These are phyloP conservation scores for Zalaria sp. DNA, from an alignment of 2,329 filamentous ascomycete genomes.

Conservation along the genomic window DNA sequence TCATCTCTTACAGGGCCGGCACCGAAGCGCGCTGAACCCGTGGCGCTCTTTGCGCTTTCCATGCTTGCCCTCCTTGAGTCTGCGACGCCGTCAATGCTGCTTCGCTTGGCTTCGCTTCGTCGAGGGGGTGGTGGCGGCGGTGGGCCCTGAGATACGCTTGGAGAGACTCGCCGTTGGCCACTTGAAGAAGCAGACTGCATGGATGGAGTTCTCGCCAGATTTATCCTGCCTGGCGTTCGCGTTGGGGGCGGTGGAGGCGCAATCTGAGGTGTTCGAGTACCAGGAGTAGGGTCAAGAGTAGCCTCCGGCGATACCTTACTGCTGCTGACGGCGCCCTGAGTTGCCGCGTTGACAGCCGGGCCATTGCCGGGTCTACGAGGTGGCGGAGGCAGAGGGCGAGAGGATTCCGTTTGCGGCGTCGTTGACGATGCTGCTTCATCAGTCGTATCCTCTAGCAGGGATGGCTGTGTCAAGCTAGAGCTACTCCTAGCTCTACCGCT, in stretches of 20 bases:
- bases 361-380: not conserved
- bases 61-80: not conserved
- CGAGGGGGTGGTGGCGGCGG: conserved; percentile 5
- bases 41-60: not conserved
- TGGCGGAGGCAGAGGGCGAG: not conserved
- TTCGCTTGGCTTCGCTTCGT: conserved; percentile 3
- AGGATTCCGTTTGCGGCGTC: not conserved
- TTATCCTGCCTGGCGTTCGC: not conserved
- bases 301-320: not conserved
- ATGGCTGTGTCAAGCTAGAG: conserved; percentile 11
- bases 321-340: not conserved
- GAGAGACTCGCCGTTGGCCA: not conserved
- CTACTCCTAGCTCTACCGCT: conserved; percentile 11
- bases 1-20: not conserved
- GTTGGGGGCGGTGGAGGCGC: conserved; percentile 4
- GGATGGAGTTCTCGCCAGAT: conserved; percentile 3
- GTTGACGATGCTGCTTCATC: not conserved
- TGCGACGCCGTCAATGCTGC: conserved; percentile 3
- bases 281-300: too few relatives aligned
- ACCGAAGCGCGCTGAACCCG: not conserved
- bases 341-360: not conserved
- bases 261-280: not conserved
- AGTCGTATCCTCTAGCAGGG: conserved; percentile 1
- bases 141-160: not conserved
- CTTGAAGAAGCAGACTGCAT: not conserved